Percentiles rank a stretch among this genome's conserved stretches.
phyloP scores from a whole-genome alignment of 1,284 basidiomycete genomes.

The Sporisorium iseilematis-ciliati region DNA sequence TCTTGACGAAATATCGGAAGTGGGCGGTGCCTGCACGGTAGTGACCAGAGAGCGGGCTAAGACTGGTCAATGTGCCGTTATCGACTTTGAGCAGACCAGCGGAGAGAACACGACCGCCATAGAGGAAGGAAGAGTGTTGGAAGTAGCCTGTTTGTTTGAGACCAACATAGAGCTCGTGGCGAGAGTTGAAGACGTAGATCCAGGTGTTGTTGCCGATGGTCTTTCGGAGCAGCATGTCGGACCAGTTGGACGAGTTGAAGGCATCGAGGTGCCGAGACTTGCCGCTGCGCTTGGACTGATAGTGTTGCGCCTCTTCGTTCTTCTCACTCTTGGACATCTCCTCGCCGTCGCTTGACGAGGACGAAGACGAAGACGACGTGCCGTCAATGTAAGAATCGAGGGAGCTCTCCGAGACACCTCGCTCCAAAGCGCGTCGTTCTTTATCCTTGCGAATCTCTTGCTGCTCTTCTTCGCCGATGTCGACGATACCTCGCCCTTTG shows the following conservation, averaged over 20 bases:
- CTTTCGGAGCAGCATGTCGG: constrained; percentile 60
- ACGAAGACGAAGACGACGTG: constrained; percentile 33
- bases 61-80: constrained; percentile 51
- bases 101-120: constrained; percentile 58
- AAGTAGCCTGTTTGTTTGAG: constrained; percentile 64
- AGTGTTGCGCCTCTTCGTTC: constrained; percentile 30
- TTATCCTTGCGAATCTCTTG: constrained; percentile 33
- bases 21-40: constrained; percentile 58
- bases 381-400: constrained; percentile 37
- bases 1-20: constrained; percentile 61
- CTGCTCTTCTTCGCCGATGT: constrained; percentile 58
- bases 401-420: constrained; percentile 45
- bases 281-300: constrained; percentile 47
- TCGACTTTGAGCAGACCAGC: constrained; percentile 58
- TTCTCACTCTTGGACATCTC: constrained; percentile 39
- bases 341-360: constrained; percentile 38
- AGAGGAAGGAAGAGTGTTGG: constrained; percentile 62
- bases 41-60: constrained; percentile 59
- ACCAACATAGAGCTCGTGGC: constrained; percentile 61
- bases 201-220: constrained; percentile 53
- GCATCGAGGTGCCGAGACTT: constrained; percentile 42
- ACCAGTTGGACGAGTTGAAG: constrained; percentile 50
- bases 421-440: constrained; percentile 32
- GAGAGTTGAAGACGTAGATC: constrained; percentile 64
- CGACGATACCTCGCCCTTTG: constrained; percentile 66